Conservation (phyloP, 805 yeast genomes). For the Hanseniaspora taiwanica region DNA sequence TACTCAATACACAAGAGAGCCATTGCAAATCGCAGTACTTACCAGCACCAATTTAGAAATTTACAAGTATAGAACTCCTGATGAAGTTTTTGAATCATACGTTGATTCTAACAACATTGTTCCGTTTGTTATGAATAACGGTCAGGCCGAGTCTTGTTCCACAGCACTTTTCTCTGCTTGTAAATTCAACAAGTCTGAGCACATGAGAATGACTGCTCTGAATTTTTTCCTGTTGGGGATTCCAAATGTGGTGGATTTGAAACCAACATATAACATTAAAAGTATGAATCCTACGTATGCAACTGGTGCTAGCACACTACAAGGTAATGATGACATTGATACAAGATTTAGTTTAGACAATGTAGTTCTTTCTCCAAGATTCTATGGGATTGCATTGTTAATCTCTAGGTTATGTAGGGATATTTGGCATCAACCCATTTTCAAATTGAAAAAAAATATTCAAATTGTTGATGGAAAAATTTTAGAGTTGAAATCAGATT, state of each 20-base stretch:
- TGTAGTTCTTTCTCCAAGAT: constrained; percentile 83
- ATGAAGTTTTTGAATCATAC: constrained; percentile 51
- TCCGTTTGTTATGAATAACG: constrained; percentile 62
- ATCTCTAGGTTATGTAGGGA: constrained; percentile 67
- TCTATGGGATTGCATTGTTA: constrained; percentile 74
- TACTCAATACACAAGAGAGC: constrained; percentile 59
- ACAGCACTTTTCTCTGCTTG: constrained; percentile 77
- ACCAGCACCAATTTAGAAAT: constrained; percentile 69
- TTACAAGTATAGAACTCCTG: constrained; percentile 70
- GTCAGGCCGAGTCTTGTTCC: constrained; percentile 81
- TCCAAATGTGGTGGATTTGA: constrained; percentile 30
- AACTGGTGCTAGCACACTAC: constrained; percentile 6
- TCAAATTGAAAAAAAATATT: constrained; percentile 27
- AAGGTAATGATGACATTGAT: constrained; percentile 14
- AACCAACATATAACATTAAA: constrained; percentile 27
- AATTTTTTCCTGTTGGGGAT: constrained; percentile 31
- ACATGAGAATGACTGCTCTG: constrained; percentile 30
- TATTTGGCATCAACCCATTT: constrained; percentile 65
- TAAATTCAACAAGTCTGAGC: constrained; percentile 48
- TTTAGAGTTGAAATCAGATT: constrained; percentile 8
- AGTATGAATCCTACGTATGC: constrained; percentile 8
- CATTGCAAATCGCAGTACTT: constrained; percentile 66
- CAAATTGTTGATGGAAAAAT: constrained; percentile 8
- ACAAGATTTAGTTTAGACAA: constrained; percentile 39
- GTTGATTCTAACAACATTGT: neutral